Base-by-base conservation (phyloP, 148 eudicot genomes). In the Suaeda aralocaspica region DNA sequence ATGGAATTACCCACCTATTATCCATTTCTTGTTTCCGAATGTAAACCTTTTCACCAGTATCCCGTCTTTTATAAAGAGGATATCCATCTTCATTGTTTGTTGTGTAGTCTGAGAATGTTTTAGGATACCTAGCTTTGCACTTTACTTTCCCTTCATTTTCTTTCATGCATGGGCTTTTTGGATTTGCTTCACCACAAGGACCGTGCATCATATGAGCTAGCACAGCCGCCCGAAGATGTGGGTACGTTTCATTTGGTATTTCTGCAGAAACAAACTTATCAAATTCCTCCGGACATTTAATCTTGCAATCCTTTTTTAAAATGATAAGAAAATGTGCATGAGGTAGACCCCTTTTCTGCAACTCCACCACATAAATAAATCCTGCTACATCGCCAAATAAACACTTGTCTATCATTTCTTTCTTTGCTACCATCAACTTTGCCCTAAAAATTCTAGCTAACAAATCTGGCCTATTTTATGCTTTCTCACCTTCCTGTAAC, bases 121-220 rank as follows among this genome's bases (percentile, higher is more conserved):
- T 69, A 2, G 52, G 63, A 48, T 56, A 69, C 0, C 12, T 1
- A 15, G 7, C 25, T 10, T 55, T 69, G 6, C 63, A 69, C 18
- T 0, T 7, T 7, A 4, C 4, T 3, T 25, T 0, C 1, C 26
- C 15, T 6, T 33, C 12, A 9, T 41, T 14, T 4, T 3, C 2
- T 2, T 25, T 16, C 72, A 69, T 69, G 16, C 72, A 69, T 0
- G 16, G 2, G 4, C 42, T 56, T 0, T 42, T 16, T 0, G 50
- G 72, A 6, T 56, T 19, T 0, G 2, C 2, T 0, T 1, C 3
- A 1, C 72, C 53, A 28, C 55, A 69, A 15, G 53, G 72, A 18
- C 72, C 64, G 57, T 42, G 64, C 41, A 69, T 44, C 64, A 69
- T 69, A 6, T 69, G 72, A 5, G 10, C 4, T 0, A 56, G 8